phyloP scores from a whole-genome alignment of 2,329 filamentous ascomycete species.

The Monosporascus sp. region DNA sequence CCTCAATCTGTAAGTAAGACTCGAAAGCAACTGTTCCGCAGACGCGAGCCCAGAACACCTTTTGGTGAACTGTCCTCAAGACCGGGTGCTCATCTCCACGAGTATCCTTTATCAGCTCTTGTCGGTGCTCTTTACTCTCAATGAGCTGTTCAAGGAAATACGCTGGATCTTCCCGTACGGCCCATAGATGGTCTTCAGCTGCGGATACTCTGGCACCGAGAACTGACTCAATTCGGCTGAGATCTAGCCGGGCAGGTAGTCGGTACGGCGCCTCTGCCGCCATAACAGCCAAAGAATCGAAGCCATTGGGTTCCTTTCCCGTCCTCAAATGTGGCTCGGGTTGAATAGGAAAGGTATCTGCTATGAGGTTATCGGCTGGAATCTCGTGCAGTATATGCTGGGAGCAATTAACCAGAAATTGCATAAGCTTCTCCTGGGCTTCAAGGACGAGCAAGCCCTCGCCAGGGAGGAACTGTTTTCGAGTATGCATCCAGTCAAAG shows the following conservation, averaged over 20 bases:
- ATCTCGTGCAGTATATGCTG: slow-evolving; percentile 48
- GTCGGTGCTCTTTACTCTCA: slow-evolving; percentile 42
- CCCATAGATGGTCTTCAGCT: slow-evolving; percentile 50
- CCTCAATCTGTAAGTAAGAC: slow-evolving; percentile 30
- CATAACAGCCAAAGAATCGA: slow-evolving; percentile 34
- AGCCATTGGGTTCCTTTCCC: slow-evolving; percentile 25
- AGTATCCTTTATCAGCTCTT: slow-evolving; percentile 37
- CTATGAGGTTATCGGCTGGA: slow-evolving; percentile 21
- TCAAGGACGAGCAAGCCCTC: slow-evolving; percentile 47
- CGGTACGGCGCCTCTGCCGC: slow-evolving; percentile 49
- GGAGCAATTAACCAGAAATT: slow-evolving; percentile 46
- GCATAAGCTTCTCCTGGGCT: slow-evolving; percentile 41
- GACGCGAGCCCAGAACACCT: slow-evolving; percentile 35
- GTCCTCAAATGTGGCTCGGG: slow-evolving; percentile 32
- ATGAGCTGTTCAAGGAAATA: slow-evolving; percentile 46
- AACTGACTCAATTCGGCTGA: slow-evolving; percentile 39
- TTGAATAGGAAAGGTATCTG: slow-evolving; percentile 26
- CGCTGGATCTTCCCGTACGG: slow-evolving; percentile 52
- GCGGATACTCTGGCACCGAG: slow-evolving; percentile 35
- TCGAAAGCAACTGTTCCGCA: slow-evolving; percentile 28
- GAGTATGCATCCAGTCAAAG: slow-evolving; percentile 29
- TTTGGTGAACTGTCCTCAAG: slow-evolving; percentile 6
- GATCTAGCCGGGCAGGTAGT: slow-evolving; percentile 40
- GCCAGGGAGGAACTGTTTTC: slow-evolving; percentile 36
- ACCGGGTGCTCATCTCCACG: slow-evolving; percentile 26